Percentiles rank a stretch among this genome's conserved stretches.
These are phyloP conservation scores for Corrigiola litoralis DNA, from an alignment of 179 eudicot species.

Conservation along the genomic window DNA sequence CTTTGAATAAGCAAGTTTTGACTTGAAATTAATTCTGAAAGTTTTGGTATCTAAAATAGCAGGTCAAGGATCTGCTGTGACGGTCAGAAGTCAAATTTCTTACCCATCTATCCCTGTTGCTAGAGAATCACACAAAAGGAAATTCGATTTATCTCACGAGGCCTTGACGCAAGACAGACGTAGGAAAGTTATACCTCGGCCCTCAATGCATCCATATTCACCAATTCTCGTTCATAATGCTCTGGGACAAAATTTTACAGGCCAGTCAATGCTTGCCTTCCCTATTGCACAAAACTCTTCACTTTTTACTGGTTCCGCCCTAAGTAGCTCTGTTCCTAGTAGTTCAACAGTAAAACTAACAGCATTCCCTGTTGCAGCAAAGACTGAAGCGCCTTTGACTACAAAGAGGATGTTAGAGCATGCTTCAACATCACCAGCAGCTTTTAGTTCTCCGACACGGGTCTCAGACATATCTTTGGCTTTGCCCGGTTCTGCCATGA, in stretches of 20 bases:
- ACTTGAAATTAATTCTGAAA: neutral
- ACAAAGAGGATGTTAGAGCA: neutral
- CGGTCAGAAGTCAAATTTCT: neutral
- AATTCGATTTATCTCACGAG: conserved; percentile 4
- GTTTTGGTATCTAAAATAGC: conserved; percentile 4
- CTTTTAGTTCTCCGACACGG: neutral
- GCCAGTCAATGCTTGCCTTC: conserved; percentile 3
- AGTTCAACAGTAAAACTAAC: neutral
- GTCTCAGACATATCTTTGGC: neutral
- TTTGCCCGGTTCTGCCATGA: neutral
- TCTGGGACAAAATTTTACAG: neutral
- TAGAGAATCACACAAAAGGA: conserved; percentile 18
- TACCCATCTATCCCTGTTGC: neutral
- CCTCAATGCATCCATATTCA: conserved; percentile 11
- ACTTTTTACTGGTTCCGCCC: neutral
- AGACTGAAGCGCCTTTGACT: neutral
- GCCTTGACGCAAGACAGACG: conserved; percentile 2
- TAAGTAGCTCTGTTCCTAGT: neutral
- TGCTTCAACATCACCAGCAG: neutral
- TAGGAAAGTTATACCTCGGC: conserved; percentile 11
- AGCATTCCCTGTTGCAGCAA: neutral
- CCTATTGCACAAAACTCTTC: conserved; percentile 7
- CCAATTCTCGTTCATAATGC: conserved; percentile 18
- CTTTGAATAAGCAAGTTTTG: neutral
- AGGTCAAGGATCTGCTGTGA: conserved; percentile 5